Evolutionary conservation across 1,139 yeast genomes (phyloP).

Genomic region (Taphrina populina): DNA sequence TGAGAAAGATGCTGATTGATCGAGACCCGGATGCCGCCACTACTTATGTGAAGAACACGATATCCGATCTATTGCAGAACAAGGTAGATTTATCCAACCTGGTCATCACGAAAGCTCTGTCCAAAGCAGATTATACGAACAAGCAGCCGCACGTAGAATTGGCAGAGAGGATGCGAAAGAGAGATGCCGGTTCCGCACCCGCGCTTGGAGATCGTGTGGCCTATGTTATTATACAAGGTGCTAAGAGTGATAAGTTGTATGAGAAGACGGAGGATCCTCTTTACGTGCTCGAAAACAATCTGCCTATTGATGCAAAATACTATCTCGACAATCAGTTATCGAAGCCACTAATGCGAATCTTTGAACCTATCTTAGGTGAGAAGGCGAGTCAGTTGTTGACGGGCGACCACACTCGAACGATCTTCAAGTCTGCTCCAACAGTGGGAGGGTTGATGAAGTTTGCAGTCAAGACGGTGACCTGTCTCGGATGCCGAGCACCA

Average conservation of each 20-base stretch:
- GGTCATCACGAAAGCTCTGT: constrained; percentile 89
- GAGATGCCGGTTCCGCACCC: constrained; percentile 98
- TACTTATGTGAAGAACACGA: constrained; percentile 61
- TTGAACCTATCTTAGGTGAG: constrained; percentile 93
- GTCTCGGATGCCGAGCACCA: constrained; percentile 86
- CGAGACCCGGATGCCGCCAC: constrained; percentile 89
- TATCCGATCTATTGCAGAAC: constrained; percentile 86
- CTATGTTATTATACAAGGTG: constrained; percentile 82
- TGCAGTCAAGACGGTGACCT: constrained; percentile 82
- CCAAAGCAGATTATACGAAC: constrained; percentile 86
- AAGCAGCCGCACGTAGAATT: constrained; percentile 97
- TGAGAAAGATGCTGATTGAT: constrained; percentile 80
- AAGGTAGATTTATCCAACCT: constrained; percentile 88
- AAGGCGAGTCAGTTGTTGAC: constrained; percentile 69
- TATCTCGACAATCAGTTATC: constrained; percentile 90
- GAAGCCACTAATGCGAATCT: constrained; percentile 88
- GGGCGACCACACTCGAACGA: constrained; percentile 81
- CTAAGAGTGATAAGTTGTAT: constrained; percentile 80
- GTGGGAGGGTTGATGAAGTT: constrained; percentile 84
- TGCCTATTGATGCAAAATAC: constrained; percentile 93
- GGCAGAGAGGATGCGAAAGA: constrained; percentile 91
- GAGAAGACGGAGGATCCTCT: constrained; percentile 97
- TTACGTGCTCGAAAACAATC: constrained; percentile 82
- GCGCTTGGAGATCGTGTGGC: constrained; percentile 97
- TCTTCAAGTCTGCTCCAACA: constrained; percentile 64